Evolutionary conservation across 2,329 filamentous ascomycete species (phyloP).

Genomic region (Zopfia rhizophila): DNA sequence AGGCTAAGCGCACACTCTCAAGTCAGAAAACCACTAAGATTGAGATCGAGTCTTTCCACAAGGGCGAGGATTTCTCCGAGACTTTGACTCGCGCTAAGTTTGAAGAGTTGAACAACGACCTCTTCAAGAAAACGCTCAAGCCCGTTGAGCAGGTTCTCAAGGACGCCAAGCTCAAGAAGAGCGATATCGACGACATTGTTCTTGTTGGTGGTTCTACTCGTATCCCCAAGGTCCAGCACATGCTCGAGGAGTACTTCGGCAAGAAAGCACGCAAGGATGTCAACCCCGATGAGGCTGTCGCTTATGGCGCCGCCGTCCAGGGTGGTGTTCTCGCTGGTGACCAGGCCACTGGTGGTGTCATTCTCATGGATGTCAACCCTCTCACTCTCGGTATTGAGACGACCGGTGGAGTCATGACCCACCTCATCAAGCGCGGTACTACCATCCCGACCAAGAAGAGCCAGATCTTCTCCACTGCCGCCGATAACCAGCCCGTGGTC

Average conservation of each 20-base stretch:
- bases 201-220: constrained; percentile 98
- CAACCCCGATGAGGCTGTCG: constrained; percentile 99
- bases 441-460: constrained; percentile 96
- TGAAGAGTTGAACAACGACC: constrained; percentile 97
- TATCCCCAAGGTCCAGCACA: constrained; percentile 96
- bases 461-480: constrained; percentile 96
- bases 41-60: constrained; percentile 97
- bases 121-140: constrained; percentile 99
- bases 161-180: constrained; percentile 97
- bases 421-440: constrained; percentile 93
- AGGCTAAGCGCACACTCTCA: constrained; percentile 96
- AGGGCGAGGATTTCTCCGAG: constrained; percentile 98
- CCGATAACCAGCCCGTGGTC: constrained; percentile 95
- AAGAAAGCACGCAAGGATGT: constrained; percentile 99
- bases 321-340: constrained; percentile 94
- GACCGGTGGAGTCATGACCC: constrained; percentile 97
- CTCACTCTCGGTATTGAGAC: constrained; percentile 97
- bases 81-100: constrained; percentile 99
- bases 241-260: constrained; percentile 97
- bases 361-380: constrained; percentile 98
- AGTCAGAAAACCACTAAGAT: constrained; percentile 93
- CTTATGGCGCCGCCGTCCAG: constrained; percentile 96
- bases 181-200: constrained; percentile 94
- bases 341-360: constrained; percentile 79
- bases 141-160: constrained; percentile 98